A percentile compares a stretch with the other conserved stretches of the same genome.
Evolutionary conservation across 2,329 filamentous ascomycete genomes (phyloP).

Genomic region (Curvularia sp.): DNA sequence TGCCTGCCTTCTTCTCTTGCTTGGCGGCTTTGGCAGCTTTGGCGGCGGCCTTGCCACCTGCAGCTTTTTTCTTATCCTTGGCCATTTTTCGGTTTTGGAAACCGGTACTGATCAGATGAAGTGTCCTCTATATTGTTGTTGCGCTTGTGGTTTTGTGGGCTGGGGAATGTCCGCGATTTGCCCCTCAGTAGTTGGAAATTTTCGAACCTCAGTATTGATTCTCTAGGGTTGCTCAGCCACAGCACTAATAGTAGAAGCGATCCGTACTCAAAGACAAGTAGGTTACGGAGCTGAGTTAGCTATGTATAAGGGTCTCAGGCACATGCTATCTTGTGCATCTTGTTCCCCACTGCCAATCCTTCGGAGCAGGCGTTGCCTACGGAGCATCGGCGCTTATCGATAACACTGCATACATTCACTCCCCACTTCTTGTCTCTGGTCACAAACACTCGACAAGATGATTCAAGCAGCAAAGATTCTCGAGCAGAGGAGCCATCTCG

Average conservation of each 20-base stretch:
- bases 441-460: constrained; percentile 32
- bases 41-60: constrained; percentile 53
- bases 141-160: background rate
- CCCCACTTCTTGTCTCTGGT: constrained; percentile 11
- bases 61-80: constrained; percentile 63
- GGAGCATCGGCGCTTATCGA: constrained; percentile 30
- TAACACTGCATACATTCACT: constrained; percentile 24
- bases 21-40: constrained; percentile 69
- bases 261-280: background rate
- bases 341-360: constrained; percentile 7
- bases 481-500: constrained; percentile 55
- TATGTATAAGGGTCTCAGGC: background rate
- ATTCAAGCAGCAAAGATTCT: constrained; percentile 57
- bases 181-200: constrained; percentile 33
- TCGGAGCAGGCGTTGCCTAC: constrained; percentile 29
- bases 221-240: background rate
- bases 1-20: constrained; percentile 80
- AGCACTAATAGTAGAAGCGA: background rate
- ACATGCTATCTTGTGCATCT: constrained; percentile 1
- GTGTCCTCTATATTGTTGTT: background rate
- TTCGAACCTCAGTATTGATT: constrained; percentile 10
- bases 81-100: constrained; percentile 50
- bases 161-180: constrained; percentile 17
- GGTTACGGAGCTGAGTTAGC: background rate
- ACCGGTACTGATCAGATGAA: background rate